These are phyloP conservation scores for Dendrocalamus sinicus DNA, from an alignment of 176 grass and related monocot species.

Conservation along the genomic window DNA sequence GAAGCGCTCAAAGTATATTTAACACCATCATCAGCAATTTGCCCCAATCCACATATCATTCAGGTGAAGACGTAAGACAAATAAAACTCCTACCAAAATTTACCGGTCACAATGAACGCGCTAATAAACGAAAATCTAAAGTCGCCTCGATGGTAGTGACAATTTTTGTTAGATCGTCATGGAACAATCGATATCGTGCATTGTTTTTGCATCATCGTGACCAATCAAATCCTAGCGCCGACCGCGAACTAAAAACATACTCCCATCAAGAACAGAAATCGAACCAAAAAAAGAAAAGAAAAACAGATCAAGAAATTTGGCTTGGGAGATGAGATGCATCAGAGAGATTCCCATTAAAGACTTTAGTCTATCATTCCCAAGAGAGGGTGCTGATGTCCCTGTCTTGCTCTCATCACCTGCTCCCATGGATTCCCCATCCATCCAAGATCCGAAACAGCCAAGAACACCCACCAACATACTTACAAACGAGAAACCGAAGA, in stretches of 20 bases:
- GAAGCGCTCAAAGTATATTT: slow-evolving; percentile 70
- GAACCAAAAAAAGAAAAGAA: rapidly evolving
- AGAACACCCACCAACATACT: background rate
- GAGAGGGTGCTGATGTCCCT: slow-evolving; percentile 67
- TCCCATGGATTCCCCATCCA: slow-evolving; percentile 3
- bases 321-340: slow-evolving; percentile 39
- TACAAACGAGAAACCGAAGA: rapidly evolving
- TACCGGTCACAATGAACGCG: too few relatives aligned
- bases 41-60: background rate
- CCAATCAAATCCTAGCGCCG: background rate
- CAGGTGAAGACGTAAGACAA: too few relatives aligned
- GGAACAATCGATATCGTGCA: slow-evolving; percentile 44
- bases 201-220: too few relatives aligned
- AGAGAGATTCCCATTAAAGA: slow-evolving; percentile 79
- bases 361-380: slow-evolving; percentile 46
- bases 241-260: background rate
- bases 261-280: background rate
- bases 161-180: slow-evolving; percentile 53
- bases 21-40: slow-evolving; percentile 54
- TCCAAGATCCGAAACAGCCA: background rate
- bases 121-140: background rate
- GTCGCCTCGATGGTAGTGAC: slow-evolving; percentile 67
- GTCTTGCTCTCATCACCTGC: slow-evolving; percentile 68
- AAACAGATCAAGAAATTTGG: background rate
- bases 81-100: too few relatives aligned